These are phyloP conservation scores for Lactarius psammicola DNA, from an alignment of 768 basidiomycete genomes.

Conservation along the genomic window DNA sequence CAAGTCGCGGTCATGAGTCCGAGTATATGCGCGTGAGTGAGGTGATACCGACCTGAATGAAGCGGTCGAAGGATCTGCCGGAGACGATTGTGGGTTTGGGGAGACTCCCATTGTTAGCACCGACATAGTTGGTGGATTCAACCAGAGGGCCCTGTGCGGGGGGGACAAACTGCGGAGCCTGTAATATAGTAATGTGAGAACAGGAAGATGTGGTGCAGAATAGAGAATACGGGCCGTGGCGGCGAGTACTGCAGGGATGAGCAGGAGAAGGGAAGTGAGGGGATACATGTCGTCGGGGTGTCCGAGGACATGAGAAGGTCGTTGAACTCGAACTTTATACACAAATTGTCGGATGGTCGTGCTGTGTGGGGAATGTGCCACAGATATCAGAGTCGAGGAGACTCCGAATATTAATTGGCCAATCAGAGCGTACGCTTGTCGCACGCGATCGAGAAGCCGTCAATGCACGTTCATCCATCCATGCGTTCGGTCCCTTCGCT, in stretches of 20 bases:
- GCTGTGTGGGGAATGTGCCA: not conserved
- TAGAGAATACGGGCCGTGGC: not conserved
- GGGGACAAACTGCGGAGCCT: constrained; percentile 35
- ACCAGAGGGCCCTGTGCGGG: constrained; percentile 33
- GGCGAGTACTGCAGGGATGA: constrained; percentile 15
- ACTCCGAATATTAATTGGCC: no score
- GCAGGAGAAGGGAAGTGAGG: constrained; percentile 3
- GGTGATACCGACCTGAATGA: constrained; percentile 37
- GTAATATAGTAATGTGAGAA: not conserved
- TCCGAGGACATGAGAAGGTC: not conserved
- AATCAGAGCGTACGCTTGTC: not conserved
- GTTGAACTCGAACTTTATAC: not conserved
- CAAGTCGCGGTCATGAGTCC: not conserved
- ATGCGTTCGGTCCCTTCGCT: not conserved
- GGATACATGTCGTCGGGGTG: constrained; percentile 13
- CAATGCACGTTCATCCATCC: not conserved
- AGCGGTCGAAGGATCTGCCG: constrained; percentile 47
- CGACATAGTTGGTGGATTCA: constrained; percentile 42
- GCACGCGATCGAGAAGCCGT: not conserved
- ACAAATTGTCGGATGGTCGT: not conserved
- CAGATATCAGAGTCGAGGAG: not conserved
- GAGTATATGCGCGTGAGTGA: not conserved
- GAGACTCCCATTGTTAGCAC: constrained; percentile 45
- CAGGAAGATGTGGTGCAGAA: not conserved
- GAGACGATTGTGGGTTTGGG: constrained; percentile 39